These are phyloP conservation scores for Elymus sibiricus DNA, from an alignment of 176 grass and related monocot species.

Conservation along the genomic window DNA sequence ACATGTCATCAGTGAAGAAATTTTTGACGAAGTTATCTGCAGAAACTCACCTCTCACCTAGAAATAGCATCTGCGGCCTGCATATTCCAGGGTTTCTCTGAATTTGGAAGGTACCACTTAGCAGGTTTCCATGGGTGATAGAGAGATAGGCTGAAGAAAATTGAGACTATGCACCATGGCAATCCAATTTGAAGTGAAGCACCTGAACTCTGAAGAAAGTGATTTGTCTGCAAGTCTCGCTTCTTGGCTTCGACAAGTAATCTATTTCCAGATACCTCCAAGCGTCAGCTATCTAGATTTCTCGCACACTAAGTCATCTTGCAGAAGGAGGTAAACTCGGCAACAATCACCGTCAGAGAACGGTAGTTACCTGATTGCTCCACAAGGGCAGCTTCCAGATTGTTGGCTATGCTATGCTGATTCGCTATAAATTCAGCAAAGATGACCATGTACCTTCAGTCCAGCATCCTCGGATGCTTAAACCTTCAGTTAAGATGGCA, in stretches of 20 bases:
- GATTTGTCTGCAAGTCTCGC: neutral
- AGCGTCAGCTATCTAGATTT: neutral
- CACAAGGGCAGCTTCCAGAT: slow-evolving; percentile 7
- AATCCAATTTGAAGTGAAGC: neutral
- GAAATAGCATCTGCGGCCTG: neutral
- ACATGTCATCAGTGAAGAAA: neutral
- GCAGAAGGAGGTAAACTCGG: neutral
- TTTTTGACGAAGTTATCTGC: neutral
- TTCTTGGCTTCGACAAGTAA: neutral
- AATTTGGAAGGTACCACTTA: too few relatives aligned
- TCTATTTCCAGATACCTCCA: neutral
- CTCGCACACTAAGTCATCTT: neutral
- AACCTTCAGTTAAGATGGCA: neutral
- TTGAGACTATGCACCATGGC: neutral
- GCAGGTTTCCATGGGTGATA: too few relatives aligned
- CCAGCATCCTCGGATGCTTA: neutral
- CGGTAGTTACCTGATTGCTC: neutral
- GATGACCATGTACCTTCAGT: neutral
- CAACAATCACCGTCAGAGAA: neutral
- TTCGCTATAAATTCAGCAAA: slow-evolving; percentile 14
- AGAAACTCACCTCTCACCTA: neutral
- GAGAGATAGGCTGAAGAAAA: neutral
- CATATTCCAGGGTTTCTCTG: neutral
- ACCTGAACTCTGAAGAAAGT: neutral
- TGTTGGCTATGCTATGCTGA: neutral